These are phyloP conservation scores for Sporopachydermia quercuum DNA, from an alignment of 805 yeast species.

Conservation along the genomic window DNA sequence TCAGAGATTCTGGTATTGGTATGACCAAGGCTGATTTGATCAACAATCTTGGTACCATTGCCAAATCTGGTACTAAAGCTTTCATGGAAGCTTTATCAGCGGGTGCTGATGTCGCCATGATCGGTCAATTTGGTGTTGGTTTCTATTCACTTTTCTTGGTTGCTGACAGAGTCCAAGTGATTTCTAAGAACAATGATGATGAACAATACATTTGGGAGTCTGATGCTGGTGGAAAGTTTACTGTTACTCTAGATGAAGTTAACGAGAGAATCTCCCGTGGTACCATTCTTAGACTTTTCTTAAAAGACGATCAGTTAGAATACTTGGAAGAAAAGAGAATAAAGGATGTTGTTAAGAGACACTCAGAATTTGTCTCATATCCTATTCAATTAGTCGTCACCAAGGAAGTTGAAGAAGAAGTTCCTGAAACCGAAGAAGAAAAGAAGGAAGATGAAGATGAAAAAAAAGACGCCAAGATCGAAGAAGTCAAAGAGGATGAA, in stretches of 20 bases:
- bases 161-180: constrained; percentile 97
- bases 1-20: constrained; percentile 99
- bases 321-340: constrained; percentile 99
- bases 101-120: constrained; percentile 99
- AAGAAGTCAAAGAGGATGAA: constrained; percentile 59
- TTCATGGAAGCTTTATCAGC: constrained; percentile 99
- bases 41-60: constrained; percentile 98
- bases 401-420: constrained; percentile 98
- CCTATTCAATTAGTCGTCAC: constrained; percentile 97
- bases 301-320: constrained; percentile 97
- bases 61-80: constrained; percentile 98
- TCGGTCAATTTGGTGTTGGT: constrained; percentile 99
- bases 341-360: constrained; percentile 98
- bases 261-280: constrained; percentile 90
- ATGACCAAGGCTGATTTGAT: constrained; percentile 99
- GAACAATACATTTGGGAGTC: constrained; percentile 99
- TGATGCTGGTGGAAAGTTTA: constrained; percentile 98
- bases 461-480: constrained; percentile 40
- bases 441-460: constrained; percentile 23
- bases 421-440: constrained; percentile 65
- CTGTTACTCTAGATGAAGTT: constrained; percentile 78
- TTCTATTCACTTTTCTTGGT: constrained; percentile 98
- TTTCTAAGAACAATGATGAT: constrained; percentile 96
- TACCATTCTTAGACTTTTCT: constrained; percentile 84
- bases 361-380: constrained; percentile 97